Evolutionary conservation across 2,329 filamentous ascomycete genomes (phyloP), one percentile per base, ranked within the genome.

Genomic region (Fusarium udum): DNA sequence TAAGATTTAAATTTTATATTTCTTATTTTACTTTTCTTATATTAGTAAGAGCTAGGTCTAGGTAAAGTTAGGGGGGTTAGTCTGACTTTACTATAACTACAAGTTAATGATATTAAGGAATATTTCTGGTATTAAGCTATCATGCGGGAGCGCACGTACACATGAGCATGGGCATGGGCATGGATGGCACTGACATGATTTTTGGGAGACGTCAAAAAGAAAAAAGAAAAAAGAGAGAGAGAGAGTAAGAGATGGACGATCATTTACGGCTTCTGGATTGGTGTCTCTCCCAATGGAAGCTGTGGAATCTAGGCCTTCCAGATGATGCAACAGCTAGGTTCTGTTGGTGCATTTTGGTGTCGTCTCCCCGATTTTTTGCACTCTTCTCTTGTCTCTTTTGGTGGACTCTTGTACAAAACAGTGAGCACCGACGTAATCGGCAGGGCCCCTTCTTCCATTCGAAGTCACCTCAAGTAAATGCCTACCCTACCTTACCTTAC

Each of bases 321-420:
- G 67, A 78, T 78, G 74, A 78, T 78, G 74, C 74, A 78, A 77
- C 74, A 49, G 64, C 60, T 42, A 7, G 51, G 51, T 55, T 37
- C 24, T 40, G 24, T 22, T 28, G 34, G 51, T 22, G 28, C 31
- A 24, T 24, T 24, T 45, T 58, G 55, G 31, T 67, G 58, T 59
- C 46, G 53, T 62, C 57, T 63, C 66, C 63, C 69, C 64, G 53
- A 67, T 61, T 46, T 74, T 62, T 61, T 49, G 49, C 57, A 51
- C 67, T 60, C 64, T 63, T 61, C 57, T 59, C 58, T 65, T 64
- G 53, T 57, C 45, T 64, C 52, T 65, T 62, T 67, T 58, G 59
- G 71, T 74, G 68, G 55, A 36, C 57, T 74, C 39, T 62, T 48
- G 64, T 67, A 59, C 68, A 69, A 61, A 72, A 69, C 67, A 74